Conservation (phyloP, 208 protist species). For the Vickermania ingenoplastis region DNA sequence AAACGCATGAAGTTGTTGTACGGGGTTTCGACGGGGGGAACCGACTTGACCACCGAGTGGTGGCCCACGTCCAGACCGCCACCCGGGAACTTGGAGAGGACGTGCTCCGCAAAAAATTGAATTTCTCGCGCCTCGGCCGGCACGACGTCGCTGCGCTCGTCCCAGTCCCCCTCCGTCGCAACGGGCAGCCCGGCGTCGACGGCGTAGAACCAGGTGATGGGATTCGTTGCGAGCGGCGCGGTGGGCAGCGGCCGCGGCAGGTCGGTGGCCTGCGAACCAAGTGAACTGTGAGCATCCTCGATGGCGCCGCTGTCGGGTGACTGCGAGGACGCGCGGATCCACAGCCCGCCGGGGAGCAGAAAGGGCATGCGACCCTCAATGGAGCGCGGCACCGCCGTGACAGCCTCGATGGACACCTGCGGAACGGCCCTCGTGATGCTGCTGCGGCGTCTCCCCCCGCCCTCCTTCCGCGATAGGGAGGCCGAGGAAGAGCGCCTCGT, state of each 20-base stretch:
- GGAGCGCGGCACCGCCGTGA: constrained; percentile 27
- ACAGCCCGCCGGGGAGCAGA: constrained; percentile 1
- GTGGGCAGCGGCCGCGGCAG: background rate
- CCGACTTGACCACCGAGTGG: background rate
- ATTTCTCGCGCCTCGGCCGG: background rate
- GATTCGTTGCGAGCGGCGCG: background rate
- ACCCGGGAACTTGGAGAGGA: background rate
- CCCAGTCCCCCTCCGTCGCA: background rate
- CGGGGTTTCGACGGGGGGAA: background rate
- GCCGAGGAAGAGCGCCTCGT: constrained; percentile 9
- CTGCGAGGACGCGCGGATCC: background rate
- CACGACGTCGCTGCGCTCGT: background rate
- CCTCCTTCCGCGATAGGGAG: background rate
- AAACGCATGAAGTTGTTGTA: constrained; percentile 8
- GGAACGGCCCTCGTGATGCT: background rate
- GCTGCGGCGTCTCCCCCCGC: background rate
- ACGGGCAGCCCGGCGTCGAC: background rate
- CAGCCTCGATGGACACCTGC: constrained; percentile 20
- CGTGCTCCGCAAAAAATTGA: background rate
- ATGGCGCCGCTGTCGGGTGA: background rate
- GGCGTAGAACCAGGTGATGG: background rate
- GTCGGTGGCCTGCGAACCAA: background rate
- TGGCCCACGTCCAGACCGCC: background rate
- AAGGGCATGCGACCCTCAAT: constrained; percentile 21
- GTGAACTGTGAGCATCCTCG: background rate